Percentiles rank a stretch among this genome's conserved stretches.
Conservation (phyloP, 306 rosid species). For the Prunus fruticosa region DNA sequence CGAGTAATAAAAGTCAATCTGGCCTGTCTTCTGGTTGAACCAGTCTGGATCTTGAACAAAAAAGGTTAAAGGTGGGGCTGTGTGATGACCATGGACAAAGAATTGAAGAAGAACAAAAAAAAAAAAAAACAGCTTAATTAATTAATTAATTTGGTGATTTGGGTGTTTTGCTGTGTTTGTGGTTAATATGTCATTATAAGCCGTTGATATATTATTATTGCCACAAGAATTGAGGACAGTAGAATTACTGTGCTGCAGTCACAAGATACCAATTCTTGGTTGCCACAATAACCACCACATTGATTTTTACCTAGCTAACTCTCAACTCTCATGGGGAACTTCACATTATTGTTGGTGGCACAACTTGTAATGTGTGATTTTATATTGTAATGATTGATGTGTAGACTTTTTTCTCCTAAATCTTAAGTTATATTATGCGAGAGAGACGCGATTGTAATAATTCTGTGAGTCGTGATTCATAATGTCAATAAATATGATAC, state of each 20-base stretch:
- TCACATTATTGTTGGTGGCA: neutral
- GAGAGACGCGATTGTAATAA: no score
- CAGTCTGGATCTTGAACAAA: neutral
- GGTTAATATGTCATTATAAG: constrained; percentile 16
- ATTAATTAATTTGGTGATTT: neutral
- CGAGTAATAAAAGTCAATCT: constrained; percentile 7
- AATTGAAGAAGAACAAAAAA: neutral
- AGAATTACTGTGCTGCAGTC: neutral
- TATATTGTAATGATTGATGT: neutral
- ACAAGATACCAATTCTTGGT: neutral
- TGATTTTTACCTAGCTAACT: neutral
- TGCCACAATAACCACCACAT: neutral
- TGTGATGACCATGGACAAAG: constrained; percentile 1
- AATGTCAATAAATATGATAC: no score
- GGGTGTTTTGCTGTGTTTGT: constrained; percentile 11
- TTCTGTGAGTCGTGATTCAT: no score
- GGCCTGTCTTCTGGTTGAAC: neutral
- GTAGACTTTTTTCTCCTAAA: neutral
- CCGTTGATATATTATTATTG: neutral
- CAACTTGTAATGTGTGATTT: neutral
- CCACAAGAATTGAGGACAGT: neutral
- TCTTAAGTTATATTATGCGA: no score
- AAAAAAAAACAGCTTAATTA: neutral
- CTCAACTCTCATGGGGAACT: neutral
- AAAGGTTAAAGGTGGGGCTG: constrained; percentile 11